Base-by-base conservation (phyloP, 2,329 filamentous ascomycete genomes). In the Ophiostoma quercus region DNA sequence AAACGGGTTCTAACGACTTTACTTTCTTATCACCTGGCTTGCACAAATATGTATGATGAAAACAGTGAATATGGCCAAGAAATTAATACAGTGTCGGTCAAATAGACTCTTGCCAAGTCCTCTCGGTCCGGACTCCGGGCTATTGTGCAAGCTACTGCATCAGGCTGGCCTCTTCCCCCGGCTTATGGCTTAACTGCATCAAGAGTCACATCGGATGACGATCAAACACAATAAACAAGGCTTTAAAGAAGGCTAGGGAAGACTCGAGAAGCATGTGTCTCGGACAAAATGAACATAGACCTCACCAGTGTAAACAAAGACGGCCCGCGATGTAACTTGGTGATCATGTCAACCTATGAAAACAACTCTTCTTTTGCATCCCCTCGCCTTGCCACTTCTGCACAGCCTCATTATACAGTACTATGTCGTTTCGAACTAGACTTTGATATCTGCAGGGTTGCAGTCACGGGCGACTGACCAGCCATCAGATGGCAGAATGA, bases 261-360 rank as follows among this genome's bases (percentile, higher is more conserved):
- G n/a, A 57, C n/a, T 57, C 51, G 22, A 57, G 51, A 57, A 11
- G 51, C 51, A 57, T 25, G 22, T 57, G 51, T 57, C 51, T 57
- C 51, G 22, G 22, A 57, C 9, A 57, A 29, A 57, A 14, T 22
- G 25, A n/a, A 25, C 51, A 22, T 14, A 4, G 9, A 25, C 25
- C 3, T 25, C n/a, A 14, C 51, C n/a, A 57, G 43, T 16, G 25
- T 11, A 57, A 3, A n/a, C n/a, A 11, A 9, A 57, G 22, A 25
- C 51, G 22, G 51, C 22, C 51, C n/a, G n/a, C 22, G 51, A 57
- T 25, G 51, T 9, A 57, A 57, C n/a, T 57, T 9, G 51, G n/a
- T 9, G 51, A 14, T 16, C 9, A 22, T 22, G n/a, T n/a, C 22
- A 25, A 3, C 51, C n/a, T 57, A 57, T 57, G 8, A 25, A 57